These are phyloP conservation scores for Cladochytrium replicatum DNA, from an alignment of 192 early-diverging fungal species.

Conservation along the genomic window DNA sequence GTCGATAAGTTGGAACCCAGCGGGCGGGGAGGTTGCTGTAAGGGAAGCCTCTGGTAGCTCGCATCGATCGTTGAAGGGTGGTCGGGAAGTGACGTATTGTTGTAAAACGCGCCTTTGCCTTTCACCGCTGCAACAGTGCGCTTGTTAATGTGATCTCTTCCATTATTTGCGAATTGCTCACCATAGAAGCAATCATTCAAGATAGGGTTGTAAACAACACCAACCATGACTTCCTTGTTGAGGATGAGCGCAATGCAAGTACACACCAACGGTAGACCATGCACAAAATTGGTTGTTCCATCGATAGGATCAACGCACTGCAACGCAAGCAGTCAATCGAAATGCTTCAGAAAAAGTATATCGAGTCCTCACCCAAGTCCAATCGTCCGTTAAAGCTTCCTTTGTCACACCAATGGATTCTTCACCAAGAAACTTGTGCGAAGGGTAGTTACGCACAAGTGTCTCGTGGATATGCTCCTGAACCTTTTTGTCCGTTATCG, in stretches of 20 bases:
- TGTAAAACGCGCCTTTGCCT: conserved; percentile 58
- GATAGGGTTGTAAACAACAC: conserved; percentile 86
- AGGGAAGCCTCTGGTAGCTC: conserved; percentile 35
- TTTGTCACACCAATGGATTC: conserved; percentile 44
- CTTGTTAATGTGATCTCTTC: conserved; percentile 5
- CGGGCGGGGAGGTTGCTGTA: conserved; percentile 43
- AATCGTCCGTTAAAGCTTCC: not conserved
- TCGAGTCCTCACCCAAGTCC: not conserved
- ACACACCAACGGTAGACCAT: conserved; percentile 69
- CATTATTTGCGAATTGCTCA: no score
- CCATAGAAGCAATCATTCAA: conserved; percentile 65
- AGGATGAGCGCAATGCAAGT: conserved; percentile 79
- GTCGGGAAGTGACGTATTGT: conserved; percentile 18
- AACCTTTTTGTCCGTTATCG: conserved; percentile 73
- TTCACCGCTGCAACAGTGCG: conserved; percentile 41
- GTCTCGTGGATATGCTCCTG: conserved; percentile 59
- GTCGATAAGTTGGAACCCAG: conserved; percentile 47
- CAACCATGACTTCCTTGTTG: conserved; percentile 64
- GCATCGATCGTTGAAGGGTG: not conserved
- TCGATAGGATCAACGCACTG: conserved; percentile 61
- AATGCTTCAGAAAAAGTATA: not conserved
- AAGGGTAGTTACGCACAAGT: conserved; percentile 49
- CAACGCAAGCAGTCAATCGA: conserved; percentile 72
- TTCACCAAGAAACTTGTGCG: conserved; percentile 81
- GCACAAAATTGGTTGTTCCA: conserved; percentile 40